Evolutionary conservation across 805 yeast genomes (phyloP).

Genomic region (Ogataea degrootiae): DNA sequence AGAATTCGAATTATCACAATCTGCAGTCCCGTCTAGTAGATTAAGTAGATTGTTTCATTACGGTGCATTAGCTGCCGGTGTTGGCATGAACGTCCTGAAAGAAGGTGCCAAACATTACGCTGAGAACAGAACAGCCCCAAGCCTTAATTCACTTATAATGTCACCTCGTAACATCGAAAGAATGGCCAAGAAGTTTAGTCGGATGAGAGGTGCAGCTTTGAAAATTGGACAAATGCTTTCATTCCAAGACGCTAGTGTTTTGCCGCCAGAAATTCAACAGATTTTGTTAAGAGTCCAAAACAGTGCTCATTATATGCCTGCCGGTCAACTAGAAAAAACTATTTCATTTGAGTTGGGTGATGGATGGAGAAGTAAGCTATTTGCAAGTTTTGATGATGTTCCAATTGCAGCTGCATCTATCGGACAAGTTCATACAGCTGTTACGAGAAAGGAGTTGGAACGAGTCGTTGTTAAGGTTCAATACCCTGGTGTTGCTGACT

Average conservation of each 20-base stretch:
- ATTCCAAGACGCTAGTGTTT: conserved; percentile 81
- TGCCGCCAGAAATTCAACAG: conserved; percentile 81
- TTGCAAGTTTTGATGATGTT: conserved; percentile 71
- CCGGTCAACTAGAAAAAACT: conserved; percentile 75
- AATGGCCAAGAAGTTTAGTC: conserved; percentile 79
- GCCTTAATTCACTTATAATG: conserved; percentile 56
- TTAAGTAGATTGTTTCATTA: conserved; percentile 89
- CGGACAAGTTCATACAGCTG: conserved; percentile 92
- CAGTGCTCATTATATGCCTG: conserved; percentile 96
- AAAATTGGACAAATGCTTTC: conserved; percentile 96
- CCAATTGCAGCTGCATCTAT: conserved; percentile 98
- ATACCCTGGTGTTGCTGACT: conserved; percentile 92
- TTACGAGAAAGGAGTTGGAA: conserved; percentile 50
- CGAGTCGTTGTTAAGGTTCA: conserved; percentile 93
- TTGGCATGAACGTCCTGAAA: conserved; percentile 77
- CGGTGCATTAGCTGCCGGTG: conserved; percentile 87
- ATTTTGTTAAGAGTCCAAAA: conserved; percentile 83
- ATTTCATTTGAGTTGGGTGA: conserved; percentile 70
- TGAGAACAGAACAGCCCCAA: conserved; percentile 37
- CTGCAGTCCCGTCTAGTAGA: conserved; percentile 83
- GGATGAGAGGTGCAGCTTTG: conserved; percentile 98
- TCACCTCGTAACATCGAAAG: conserved; percentile 82
- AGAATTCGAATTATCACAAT: conserved; percentile 47
- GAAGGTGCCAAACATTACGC: conserved; percentile 72
- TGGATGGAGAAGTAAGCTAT: conserved; percentile 67